phyloP scores from a whole-genome alignment of 495 filamentous ascomycete species.

The Penicillium atrosanguineum region DNA sequence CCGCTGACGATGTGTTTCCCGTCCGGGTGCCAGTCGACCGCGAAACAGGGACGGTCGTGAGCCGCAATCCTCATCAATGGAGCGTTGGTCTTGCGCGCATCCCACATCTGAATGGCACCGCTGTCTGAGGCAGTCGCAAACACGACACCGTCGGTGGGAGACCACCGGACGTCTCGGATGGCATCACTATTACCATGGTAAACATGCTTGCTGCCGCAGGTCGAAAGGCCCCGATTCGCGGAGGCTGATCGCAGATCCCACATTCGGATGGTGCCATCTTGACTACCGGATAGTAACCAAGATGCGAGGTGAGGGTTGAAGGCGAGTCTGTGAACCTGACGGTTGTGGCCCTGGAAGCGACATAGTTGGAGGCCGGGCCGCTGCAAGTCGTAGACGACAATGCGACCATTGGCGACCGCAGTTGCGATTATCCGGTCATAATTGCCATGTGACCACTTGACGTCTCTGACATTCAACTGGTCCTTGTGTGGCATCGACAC shows the following conservation, averaged over 20 bases:
- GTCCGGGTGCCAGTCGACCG: conserved; percentile 95
- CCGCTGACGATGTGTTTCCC: conserved; percentile 86
- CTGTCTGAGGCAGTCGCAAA: conserved; percentile 92
- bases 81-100: conserved; percentile 57
- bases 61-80: conserved; percentile 74
- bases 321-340: conserved; percentile 88
- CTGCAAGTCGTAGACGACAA: conserved; percentile 82
- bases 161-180: conserved; percentile 87
- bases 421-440: conserved; percentile 72
- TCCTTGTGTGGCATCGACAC: conserved; percentile 60
- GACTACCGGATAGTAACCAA: conserved; percentile 82
- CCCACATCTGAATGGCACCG: conserved; percentile 72
- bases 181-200: conserved; percentile 70
- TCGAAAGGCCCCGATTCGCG: conserved; percentile 47
- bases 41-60: conserved; percentile 74
- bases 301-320: conserved; percentile 81
- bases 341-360: conserved; percentile 79
- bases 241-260: conserved; percentile 66
- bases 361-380: conserved; percentile 69
- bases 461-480: conserved; percentile 76
- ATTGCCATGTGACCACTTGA: conserved; percentile 75
- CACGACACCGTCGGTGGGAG: conserved; percentile 74
- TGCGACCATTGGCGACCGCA: conserved; percentile 80
- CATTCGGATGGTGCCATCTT: conserved; percentile 84
- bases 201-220: conserved; percentile 52